These are phyloP conservation scores for Pseudofabraea citricarpa DNA, from an alignment of 2,329 filamentous ascomycete genomes.

Conservation along the genomic window DNA sequence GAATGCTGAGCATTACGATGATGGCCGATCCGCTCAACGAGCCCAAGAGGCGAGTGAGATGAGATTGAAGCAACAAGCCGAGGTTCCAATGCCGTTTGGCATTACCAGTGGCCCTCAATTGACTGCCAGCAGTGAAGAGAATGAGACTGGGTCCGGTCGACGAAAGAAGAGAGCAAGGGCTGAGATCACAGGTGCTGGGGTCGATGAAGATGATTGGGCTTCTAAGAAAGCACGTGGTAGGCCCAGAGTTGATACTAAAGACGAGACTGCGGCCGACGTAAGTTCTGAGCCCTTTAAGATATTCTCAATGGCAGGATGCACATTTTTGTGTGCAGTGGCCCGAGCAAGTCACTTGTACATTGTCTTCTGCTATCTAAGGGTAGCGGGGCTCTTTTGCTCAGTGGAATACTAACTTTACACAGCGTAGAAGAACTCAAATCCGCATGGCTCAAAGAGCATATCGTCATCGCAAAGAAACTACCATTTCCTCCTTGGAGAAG, in stretches of 20 bases:
- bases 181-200: constrained; percentile 23
- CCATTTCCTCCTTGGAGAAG: constrained; percentile 68
- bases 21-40: constrained; percentile 23
- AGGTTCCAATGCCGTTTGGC: constrained; percentile 20
- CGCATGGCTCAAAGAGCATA: constrained; percentile 83
- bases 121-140: constrained; percentile 2
- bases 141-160: constrained; percentile 10
- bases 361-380: no score
- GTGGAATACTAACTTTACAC: constrained; percentile 14
- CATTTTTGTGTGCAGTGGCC: no score
- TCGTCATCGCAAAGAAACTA: constrained; percentile 76
- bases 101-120: constrained; percentile 8
- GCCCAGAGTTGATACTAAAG: constrained; percentile 69
- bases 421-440: constrained; percentile 83
- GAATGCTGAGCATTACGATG: constrained; percentile 41
- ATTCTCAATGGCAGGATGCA: no score
- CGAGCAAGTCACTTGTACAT: no score
- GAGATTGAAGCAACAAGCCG: constrained; percentile 7
- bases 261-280: constrained; percentile 75
- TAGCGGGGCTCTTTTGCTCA: no score
- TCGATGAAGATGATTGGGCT: constrained; percentile 39
- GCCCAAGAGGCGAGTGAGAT: constrained; percentile 9
- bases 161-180: constrained; percentile 25
- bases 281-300: no score
- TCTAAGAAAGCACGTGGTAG: constrained; percentile 61